phyloP scores from a whole-genome alignment of 108 stramenopile species.

The Schizochytrium sp. region DNA sequence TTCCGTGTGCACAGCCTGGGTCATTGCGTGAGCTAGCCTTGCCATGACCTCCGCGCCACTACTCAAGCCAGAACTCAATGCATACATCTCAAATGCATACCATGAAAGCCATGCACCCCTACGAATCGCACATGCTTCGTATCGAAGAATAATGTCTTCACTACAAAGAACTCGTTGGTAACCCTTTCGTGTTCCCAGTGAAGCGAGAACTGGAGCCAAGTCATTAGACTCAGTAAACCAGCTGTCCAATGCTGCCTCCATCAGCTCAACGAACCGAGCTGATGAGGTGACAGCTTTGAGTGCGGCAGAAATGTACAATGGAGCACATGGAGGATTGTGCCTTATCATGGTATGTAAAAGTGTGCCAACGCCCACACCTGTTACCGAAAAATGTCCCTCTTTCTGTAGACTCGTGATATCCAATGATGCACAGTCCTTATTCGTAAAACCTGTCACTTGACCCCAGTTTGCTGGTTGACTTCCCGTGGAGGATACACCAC shows the following conservation, averaged over 20 bases:
- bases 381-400: not conserved
- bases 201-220: not conserved
- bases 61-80: not conserved
- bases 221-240: not conserved
- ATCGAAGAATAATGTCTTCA: not conserved
- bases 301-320: not conserved
- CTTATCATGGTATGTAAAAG: not conserved
- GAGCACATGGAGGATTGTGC: not conserved
- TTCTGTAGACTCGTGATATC: not conserved
- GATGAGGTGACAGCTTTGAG: not conserved
- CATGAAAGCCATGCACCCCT: not conserved
- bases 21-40: not conserved
- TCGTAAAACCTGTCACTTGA: not conserved
- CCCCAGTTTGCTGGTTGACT: not conserved
- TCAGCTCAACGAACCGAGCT: not conserved
- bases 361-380: slow-evolving; percentile 18
- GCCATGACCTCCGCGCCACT: not conserved
- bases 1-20: not conserved
- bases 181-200: not conserved
- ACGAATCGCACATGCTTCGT: not conserved
- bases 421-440: not conserved
- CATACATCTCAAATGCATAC: not conserved
- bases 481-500: not conserved
- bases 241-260: not conserved
- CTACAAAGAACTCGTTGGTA: not conserved